Evolutionary conservation across 108 stramenopile species (phyloP), one percentile per base, ranked within the genome.

Genomic region (Discostella pseudostelligera): DNA sequence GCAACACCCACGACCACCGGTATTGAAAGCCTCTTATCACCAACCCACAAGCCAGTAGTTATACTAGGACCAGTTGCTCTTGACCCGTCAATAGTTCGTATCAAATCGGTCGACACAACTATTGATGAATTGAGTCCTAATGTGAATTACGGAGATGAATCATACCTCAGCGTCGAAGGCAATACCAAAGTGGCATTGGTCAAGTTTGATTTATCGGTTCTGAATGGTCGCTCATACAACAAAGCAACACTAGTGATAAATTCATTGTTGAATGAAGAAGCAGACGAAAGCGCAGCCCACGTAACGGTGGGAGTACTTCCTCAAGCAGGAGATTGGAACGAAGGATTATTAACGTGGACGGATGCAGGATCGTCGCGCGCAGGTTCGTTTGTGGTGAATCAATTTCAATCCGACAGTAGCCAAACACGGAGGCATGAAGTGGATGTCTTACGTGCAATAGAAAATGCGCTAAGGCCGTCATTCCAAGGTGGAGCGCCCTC

Each of bases 71-170:
- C 25, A 11, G 17, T 53, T 29, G 2, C 16, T 29, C 9, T 19
- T 8, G 12, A 25, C 12, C 13, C 51, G 2, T 53, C 51, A 25
- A 28, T 29, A 29, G 51, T 53, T 13, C 25, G 19, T 8, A 53
- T 53, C 25, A 53, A 53, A 53, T 25, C 51, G 2, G 51, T 53
- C 17, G 51, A 53, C 51, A 53, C 51, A 13, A 53, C 51, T 29
- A 53, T 53, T 13, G 19, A 53, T 19, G 16, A 53, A 19, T 2
- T 2, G 17, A 53, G 17, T 13, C 51, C 12, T 11, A 19, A 53
- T 53, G 11, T 25, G 28, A 53, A 53, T 29, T 53, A 53, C 9
- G 51, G 51, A 13, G 51, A 25, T 2, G 16, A 53, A 19, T 11
- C 5, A 2, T 53, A 19, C 16, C 51, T 53, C 51, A 53, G 28